Conservation (phyloP, 306 rosid species). For the Dalbergia cochinchinensis region DNA sequence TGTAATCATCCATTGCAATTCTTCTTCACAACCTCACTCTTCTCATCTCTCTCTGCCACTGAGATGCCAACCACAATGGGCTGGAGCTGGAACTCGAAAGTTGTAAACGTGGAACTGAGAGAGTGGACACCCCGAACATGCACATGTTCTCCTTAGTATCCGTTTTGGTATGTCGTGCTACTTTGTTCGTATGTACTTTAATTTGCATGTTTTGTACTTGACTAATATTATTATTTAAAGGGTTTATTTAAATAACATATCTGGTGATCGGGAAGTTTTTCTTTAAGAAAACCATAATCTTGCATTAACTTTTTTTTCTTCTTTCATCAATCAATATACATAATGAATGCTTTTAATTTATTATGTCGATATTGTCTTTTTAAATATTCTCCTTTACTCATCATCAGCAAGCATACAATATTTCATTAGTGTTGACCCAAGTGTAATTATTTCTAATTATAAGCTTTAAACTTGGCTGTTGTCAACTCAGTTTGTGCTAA, state of each 20-base stretch:
- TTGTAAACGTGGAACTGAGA: constrained; percentile 16
- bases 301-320: neutral
- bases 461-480: no score
- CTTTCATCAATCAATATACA: no score
- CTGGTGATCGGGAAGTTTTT: neutral
- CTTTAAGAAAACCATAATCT: neutral
- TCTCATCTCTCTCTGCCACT: neutral
- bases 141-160: constrained; percentile 7
- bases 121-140: constrained; percentile 11
- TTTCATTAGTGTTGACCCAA: no score
- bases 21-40: neutral
- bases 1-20: no score
- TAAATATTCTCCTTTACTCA: no score
- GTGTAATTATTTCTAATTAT: no score
- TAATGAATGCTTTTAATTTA: no score
- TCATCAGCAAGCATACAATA: no score
- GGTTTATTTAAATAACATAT: neutral
- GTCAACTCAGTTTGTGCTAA: no score
- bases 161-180: constrained; percentile 6
- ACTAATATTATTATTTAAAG: neutral
- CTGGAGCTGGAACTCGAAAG: constrained; percentile 9
- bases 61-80: constrained; percentile 29
- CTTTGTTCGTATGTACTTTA: neutral
- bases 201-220: neutral
- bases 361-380: no score